Evolutionary conservation across 495 filamentous ascomycete genomes (phyloP).

Genomic region (Penicillium daleae): DNA sequence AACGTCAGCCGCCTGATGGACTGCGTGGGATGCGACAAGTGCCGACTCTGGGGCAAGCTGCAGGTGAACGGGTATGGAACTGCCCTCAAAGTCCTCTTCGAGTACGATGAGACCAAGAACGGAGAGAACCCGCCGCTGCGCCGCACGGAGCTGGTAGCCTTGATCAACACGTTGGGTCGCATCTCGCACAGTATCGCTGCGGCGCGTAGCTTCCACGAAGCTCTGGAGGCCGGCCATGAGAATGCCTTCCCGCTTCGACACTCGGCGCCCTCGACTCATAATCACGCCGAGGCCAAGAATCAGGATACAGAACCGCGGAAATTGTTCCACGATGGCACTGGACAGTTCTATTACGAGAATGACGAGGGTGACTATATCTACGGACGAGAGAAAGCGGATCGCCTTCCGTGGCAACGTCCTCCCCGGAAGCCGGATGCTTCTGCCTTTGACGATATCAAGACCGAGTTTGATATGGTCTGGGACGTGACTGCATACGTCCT

Average conservation of each 20-base stretch:
- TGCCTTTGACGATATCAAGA: conserved; percentile 59
- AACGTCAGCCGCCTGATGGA: conserved; percentile 98
- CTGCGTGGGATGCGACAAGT: conserved; percentile 98
- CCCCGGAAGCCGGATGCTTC: conserved; percentile 39
- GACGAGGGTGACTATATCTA: conserved; percentile 43
- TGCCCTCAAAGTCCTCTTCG: conserved; percentile 92
- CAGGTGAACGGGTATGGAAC: conserved; percentile 95
- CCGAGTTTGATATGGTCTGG: conserved; percentile 66
- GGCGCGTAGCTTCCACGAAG: conserved; percentile 71
- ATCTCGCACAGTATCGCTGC: conserved; percentile 79
- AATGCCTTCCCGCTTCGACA: conserved; percentile 41
- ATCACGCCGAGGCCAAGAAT: conserved; percentile 20
- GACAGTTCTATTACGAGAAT: conserved; percentile 48
- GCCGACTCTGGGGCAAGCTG: conserved; percentile 96
- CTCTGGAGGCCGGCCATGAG: conserved; percentile 45
- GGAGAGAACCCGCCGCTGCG: conserved; percentile 75
- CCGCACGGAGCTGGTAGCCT: conserved; percentile 87
- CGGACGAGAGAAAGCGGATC: conserved; percentile 30
- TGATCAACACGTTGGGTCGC: conserved; percentile 91
- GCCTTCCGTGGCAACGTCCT: conserved; percentile 45
- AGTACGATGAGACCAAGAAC: conserved; percentile 82
- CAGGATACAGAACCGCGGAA: conserved; percentile 26
- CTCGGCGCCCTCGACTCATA: conserved; percentile 23
- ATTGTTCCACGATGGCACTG: conserved; percentile 40
- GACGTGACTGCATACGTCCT: conserved; percentile 67